Evolutionary conservation across 176 grass and related monocot species (phyloP).

Genomic region (Paspalum vaginatum): DNA sequence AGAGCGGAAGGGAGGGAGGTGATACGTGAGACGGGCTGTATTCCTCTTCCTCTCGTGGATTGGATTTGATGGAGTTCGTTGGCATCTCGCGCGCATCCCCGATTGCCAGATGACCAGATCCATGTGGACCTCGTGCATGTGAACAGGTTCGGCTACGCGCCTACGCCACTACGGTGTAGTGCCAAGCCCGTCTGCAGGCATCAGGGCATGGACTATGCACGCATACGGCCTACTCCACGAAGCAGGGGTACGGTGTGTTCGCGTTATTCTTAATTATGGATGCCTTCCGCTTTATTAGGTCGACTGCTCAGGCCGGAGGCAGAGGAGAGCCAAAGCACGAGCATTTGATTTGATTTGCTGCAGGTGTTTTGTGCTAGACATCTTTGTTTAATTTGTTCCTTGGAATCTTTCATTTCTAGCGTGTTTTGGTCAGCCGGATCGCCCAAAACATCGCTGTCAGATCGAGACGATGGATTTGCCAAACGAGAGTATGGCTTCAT

Average conservation of each 20-base stretch:
- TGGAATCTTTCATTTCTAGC: not conserved
- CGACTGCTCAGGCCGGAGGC: too few species aligned
- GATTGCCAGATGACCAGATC: too few species aligned
- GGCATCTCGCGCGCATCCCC: not conserved
- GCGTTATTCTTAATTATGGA: not conserved
- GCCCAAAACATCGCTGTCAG: not conserved
- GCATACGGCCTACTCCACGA: not conserved
- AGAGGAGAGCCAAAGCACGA: too few species aligned
- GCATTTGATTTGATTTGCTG: not conserved
- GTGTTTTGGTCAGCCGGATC: not conserved
- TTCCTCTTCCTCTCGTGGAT: not conserved
- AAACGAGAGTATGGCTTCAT: not conserved
- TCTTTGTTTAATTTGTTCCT: not conserved
- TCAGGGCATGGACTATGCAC: not conserved
- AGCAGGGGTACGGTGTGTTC: not conserved
- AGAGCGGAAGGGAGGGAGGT: not conserved
- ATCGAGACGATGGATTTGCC: not conserved
- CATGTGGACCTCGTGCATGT: constrained; percentile 36
- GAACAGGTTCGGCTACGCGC: not conserved
- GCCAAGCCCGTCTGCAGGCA: not conserved
- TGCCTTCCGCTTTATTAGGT: not conserved
- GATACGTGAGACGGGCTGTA: not conserved
- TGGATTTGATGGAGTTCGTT: not conserved
- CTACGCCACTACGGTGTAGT: not conserved
- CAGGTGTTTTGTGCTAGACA: not conserved